Base-by-base conservation (phyloP, 2,329 filamentous ascomycete species). In the Lasiodiplodia theobromae region DNA sequence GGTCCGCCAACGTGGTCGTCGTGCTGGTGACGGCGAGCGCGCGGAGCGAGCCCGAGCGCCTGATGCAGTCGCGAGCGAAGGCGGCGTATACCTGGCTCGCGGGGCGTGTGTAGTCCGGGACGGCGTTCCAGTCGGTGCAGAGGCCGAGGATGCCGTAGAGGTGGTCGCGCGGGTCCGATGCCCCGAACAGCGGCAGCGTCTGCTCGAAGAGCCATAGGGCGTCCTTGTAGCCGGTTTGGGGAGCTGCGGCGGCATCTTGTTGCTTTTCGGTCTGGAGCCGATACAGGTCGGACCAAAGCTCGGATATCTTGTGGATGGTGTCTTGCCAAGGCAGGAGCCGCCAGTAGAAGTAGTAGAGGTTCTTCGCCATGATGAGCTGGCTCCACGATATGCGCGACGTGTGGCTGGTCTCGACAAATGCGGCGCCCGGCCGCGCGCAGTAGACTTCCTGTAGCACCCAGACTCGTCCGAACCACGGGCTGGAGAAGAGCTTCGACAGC, bases 371-470 rank as follows among this genome's bases (percentile, higher is more conserved):
- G 16, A 56, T 18, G 28, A 56, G 25, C 14, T 37, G 18, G 2
- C n/a, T n/a, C 28, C 25, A 56, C 10, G 3, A 18, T 7, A n/a
- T 18, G 4, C 7, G 16, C 7, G 7, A 5, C 7, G 34, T n/a
- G 57, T 60, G 40, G 14, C 21, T 28, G 12, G 44, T 18, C 2
- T 25, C 23, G 12, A 5, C 18, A 5, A 16, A 10, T 3, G 28
- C 53, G n/a, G 53, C 53, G 7, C 28, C 53, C 53, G n/a, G n/a
- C n/a, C 4, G 21, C 12, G 57, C 57, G 21, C 16, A 25, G 12
- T 21, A 12, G 21, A 60, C 57, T 47, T 60, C 57, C 25, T 60
- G 57, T 6, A 60, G 23, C 16, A 60, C 57, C 57, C 57, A 60
- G 28, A 47, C 57, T 6, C 57, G 23, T 14, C 18, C 37, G 37